Percentiles rank a stretch among this genome's conserved stretches.
Conservation (phyloP, 169 alveolate genomes). For the Hepatocystis sp. region DNA sequence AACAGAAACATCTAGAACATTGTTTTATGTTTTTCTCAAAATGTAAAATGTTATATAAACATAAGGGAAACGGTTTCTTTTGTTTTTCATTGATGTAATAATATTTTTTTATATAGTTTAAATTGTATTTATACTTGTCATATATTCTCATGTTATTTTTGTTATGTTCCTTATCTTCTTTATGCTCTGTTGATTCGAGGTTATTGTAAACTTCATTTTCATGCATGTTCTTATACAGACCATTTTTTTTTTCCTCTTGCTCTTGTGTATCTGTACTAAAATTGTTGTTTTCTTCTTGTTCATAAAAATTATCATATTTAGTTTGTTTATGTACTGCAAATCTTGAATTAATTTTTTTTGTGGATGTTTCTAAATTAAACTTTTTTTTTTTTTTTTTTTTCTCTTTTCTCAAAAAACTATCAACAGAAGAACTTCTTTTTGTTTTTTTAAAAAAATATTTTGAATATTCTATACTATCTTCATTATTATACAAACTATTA, state of each 20-base stretch:
- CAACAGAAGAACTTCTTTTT: not conserved
- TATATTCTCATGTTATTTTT: slow-evolving; percentile 12
- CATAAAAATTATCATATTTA: too few species aligned
- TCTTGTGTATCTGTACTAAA: not conserved
- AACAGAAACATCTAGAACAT: slow-evolving; percentile 81
- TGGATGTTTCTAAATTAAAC: too few species aligned
- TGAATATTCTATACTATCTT: too few species aligned
- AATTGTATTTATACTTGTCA: slow-evolving; percentile 50
- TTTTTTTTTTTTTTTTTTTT: too few species aligned
- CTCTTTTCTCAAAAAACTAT: not conserved
- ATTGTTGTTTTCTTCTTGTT: too few species aligned
- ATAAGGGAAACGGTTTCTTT: slow-evolving; percentile 61
- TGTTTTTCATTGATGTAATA: slow-evolving; percentile 47
- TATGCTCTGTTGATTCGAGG: not conserved
- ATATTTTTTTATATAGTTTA: slow-evolving; percentile 45
- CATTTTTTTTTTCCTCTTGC: not conserved
- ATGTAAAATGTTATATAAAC: slow-evolving; percentile 64
- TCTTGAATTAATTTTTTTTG: too few species aligned
- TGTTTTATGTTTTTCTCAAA: slow-evolving; percentile 69
- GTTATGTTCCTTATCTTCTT: not conserved
- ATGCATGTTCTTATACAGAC: too few species aligned
- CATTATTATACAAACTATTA: too few species aligned
- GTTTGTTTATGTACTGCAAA: too few species aligned
- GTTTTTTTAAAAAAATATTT: too few species aligned
- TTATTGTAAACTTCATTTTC: not conserved